These are phyloP conservation scores for Cryphonectria radicalis DNA, from an alignment of 2,329 filamentous ascomycete species.

Conservation along the genomic window DNA sequence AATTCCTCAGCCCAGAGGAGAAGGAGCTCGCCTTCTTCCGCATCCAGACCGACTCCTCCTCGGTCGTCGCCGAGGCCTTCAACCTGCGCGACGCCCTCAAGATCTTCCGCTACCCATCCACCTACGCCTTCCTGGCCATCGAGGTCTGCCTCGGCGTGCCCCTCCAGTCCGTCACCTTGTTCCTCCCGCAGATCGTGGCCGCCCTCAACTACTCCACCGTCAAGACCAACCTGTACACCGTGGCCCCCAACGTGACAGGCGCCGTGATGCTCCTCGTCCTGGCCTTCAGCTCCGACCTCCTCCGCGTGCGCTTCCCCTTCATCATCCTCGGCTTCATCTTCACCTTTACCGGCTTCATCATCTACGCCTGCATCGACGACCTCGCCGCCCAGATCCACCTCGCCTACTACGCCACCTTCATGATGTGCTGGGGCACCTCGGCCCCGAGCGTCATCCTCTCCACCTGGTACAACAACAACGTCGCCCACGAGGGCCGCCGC, in stretches of 20 bases:
- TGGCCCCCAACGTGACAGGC: conserved; percentile 77
- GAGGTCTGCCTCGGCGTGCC: conserved; percentile 65
- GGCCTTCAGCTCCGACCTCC: conserved; percentile 70
- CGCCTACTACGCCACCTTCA: conserved; percentile 77
- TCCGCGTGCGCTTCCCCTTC: conserved; percentile 71
- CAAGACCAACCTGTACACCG: conserved; percentile 77
- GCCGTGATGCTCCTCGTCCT: conserved; percentile 73
- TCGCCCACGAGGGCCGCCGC: conserved; percentile 75
- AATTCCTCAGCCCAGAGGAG: conserved; percentile 68
- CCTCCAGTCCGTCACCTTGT: conserved; percentile 58
- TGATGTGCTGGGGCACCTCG: conserved; percentile 82
- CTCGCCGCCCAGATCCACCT: conserved; percentile 64
- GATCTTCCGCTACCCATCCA: conserved; percentile 55
- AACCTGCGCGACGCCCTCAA: conserved; percentile 54
- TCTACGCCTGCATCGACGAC: conserved; percentile 68
- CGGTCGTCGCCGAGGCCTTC: conserved; percentile 59
- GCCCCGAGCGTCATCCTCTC: conserved; percentile 73
- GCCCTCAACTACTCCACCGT: conserved; percentile 53
- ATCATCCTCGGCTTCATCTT: conserved; percentile 74
- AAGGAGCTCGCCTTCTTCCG: conserved; percentile 71
- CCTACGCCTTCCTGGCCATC: conserved; percentile 55
- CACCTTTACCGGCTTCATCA: conserved; percentile 78
- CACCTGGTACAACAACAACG: conserved; percentile 79
- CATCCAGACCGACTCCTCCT: conserved; percentile 76
- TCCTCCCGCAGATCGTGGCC: conserved; percentile 55